Conservation (phyloP, 345 rosid species). For the Ceriops tagal region DNA sequence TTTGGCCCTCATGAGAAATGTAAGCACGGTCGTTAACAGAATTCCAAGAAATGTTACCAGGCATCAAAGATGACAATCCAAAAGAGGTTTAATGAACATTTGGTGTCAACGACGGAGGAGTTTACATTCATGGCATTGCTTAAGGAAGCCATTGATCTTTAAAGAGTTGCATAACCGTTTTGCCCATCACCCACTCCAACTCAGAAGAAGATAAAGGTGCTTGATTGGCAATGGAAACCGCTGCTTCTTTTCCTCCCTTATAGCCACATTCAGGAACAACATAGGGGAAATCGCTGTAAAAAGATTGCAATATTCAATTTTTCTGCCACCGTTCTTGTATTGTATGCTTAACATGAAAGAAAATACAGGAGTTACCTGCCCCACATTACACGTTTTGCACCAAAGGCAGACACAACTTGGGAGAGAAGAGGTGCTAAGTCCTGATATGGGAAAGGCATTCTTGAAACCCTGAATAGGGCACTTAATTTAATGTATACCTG, state of each 20-base stretch:
- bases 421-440: conserved; percentile 58
- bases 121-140: not conserved
- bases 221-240: conserved; percentile 38
- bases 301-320: conserved; percentile 1
- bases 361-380: conserved; percentile 50
- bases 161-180: conserved; percentile 62
- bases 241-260: conserved; percentile 69
- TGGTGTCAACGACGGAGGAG: too few species aligned
- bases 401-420: conserved; percentile 57
- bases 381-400: conserved; percentile 86
- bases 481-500: conserved; percentile 88
- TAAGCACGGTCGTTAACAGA: too few species aligned
- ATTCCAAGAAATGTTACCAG: too few species aligned
- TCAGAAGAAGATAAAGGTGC: conserved; percentile 60
- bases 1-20: too few species aligned
- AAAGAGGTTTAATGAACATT: too few species aligned
- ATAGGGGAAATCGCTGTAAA: conserved; percentile 79
- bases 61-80: too few species aligned
- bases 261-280: conserved; percentile 87
- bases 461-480: conserved; percentile 81
- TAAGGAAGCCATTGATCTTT: conserved; percentile 50
- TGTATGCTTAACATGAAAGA: not conserved
- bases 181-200: conserved; percentile 66
- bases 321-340: not conserved
- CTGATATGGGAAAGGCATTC: conserved; percentile 55